phyloP scores from a whole-genome alignment of 1,139 yeast species.

The Hansenula anomala region DNA sequence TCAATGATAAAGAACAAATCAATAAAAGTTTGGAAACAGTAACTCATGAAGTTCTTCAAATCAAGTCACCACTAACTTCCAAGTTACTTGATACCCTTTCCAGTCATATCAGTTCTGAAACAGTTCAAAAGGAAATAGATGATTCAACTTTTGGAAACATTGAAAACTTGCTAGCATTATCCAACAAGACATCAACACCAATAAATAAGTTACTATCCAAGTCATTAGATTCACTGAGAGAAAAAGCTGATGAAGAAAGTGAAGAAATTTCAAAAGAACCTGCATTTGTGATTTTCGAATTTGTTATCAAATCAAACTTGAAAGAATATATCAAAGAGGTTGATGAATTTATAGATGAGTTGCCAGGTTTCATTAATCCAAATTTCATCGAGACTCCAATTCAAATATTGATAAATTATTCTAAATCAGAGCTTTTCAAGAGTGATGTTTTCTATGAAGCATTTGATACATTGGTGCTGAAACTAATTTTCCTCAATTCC shows the following conservation, averaged over 20 bases:
- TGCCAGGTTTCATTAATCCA: conserved; percentile 28
- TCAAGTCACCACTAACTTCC: conserved; percentile 5
- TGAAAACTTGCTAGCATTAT: not conserved
- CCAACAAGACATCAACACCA: not conserved
- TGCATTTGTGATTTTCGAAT: conserved; percentile 23
- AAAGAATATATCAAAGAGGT: conserved; percentile 19
- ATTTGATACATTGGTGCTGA: conserved; percentile 25
- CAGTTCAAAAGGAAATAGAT: conserved; percentile 4
- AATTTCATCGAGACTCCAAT: conserved; percentile 24
- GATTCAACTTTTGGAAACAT: not conserved
- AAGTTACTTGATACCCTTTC: conserved; percentile 11
- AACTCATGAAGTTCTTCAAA: conserved; percentile 11
- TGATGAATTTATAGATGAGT: conserved; percentile 24
- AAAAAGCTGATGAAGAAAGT: conserved; percentile 21
- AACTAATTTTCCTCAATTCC: conserved; percentile 17
- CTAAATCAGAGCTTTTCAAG: conserved; percentile 23
- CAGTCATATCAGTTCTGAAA: conserved; percentile 4
- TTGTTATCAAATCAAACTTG: conserved; percentile 22
- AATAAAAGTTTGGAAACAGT: not conserved
- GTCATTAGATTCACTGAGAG: conserved; percentile 11
- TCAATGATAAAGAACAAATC: not conserved
- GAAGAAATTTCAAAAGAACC: conserved; percentile 19
- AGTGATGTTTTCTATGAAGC: conserved; percentile 20
- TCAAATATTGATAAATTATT: conserved; percentile 23
- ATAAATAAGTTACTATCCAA: conserved; percentile 5